Evolutionary conservation across 805 yeast species (phyloP), one percentile per base, ranked within the genome.

Genomic region (Priceomyces fermenticarens): DNA sequence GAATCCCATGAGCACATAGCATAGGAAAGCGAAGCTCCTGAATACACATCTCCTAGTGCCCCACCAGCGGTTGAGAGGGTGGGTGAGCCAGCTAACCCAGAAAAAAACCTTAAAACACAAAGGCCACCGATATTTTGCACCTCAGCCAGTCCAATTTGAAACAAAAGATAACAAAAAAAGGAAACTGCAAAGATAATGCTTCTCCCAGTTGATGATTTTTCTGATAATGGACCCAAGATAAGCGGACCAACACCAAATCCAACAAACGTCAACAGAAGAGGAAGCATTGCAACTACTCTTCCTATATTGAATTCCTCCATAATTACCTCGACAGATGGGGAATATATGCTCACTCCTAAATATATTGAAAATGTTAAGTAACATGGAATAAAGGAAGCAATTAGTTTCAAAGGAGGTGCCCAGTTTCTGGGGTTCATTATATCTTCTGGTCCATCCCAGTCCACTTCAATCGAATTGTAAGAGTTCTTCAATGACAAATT

Each of bases 221-320:
- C 84, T 11, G 80, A 70, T 36, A 78, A 45, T 2, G 84, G 83
- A 0, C 82, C 72, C 38, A 76, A 71, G 2, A 78, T 43, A 62
- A 78, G 2, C 13, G 83, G 83, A 3, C 82, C 82, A 11, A 78
- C 36, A 35, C 80, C 83, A 49, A 78, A 78, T n/a, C 83, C 85
- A 30, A 77, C 47, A 7, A 78, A 78, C 43, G 72, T 78, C 28
- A 77, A 42, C 1, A 80, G 75, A 8, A 39, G 14, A 2, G 49
- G 49, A 30, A 79, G 56, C 2, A 69, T 58, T 0, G 77, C 75
- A 3, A 63, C 67, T 3, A 66, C 70, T 32, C 57, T 58, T 11
- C 70, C 62, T 3, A 74, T 68, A 12, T 55, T 49, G 47, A 76
- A 75, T 32, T 75, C 72, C 13, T 55, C 54, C 51, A 58, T 63